Conservation (phyloP, 495 filamentous ascomycete genomes). For the Penicillium canariense region DNA sequence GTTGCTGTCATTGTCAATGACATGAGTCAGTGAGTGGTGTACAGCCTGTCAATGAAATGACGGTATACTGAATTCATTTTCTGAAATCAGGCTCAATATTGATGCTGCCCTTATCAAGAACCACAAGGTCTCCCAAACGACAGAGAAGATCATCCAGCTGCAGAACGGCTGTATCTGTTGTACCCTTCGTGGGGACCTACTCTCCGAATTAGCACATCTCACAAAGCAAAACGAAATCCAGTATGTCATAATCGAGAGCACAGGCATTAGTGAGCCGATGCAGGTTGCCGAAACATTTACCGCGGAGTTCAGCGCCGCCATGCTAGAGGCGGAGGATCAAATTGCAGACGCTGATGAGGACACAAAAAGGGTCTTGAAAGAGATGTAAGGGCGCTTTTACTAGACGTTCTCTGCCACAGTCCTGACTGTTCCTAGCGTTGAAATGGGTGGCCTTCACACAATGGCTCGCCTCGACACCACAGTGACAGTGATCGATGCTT, state of each 20-base stretch:
- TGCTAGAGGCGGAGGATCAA: slow-evolving; percentile 38
- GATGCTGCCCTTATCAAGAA: slow-evolving; percentile 54
- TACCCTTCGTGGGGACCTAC: slow-evolving; percentile 56
- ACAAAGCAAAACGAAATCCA: slow-evolving; percentile 49
- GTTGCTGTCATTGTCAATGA: slow-evolving; percentile 61
- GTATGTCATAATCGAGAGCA: slow-evolving; percentile 60
- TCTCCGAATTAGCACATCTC: slow-evolving; percentile 52
- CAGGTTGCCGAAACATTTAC: slow-evolving; percentile 63
- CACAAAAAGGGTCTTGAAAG: slow-evolving; percentile 33
- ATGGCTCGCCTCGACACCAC: slow-evolving; percentile 57
- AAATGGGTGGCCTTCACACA: slow-evolving; percentile 50
- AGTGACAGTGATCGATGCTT: slow-evolving; percentile 58
- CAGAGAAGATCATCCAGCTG: slow-evolving; percentile 57
- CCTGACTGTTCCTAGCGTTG: slow-evolving; percentile 29
- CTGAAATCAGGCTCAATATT: slow-evolving; percentile 46
- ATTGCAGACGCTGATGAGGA: slow-evolving; percentile 32
- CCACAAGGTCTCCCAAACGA: slow-evolving; percentile 49
- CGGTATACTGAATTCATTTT: not conserved
- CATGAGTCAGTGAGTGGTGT: slow-evolving; percentile 44
- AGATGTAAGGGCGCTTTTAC: slow-evolving; percentile 30
- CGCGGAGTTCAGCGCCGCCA: slow-evolving; percentile 45
- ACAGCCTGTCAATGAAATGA: not conserved
- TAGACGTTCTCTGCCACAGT: not conserved
- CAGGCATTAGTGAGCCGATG: slow-evolving; percentile 61
- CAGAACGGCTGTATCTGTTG: slow-evolving; percentile 65